A percentile compares a stretch with the other conserved stretches of the same genome.
phyloP scores from a whole-genome alignment of 2,329 filamentous ascomycete genomes.

The Fusarium staphyleae region DNA sequence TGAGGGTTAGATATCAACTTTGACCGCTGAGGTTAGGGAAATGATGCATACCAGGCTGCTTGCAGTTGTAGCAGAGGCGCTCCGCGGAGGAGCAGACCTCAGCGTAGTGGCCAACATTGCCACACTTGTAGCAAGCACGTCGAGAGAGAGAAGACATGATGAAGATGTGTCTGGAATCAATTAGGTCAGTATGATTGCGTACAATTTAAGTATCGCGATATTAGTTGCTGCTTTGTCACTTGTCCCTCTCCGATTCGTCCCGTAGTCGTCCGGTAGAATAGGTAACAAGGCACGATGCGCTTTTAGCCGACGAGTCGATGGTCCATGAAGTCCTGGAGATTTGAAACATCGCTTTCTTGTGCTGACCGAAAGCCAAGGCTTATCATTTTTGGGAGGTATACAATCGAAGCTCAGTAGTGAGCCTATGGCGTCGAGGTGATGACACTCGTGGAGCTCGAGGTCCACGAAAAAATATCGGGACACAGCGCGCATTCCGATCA shows the following conservation, averaged over 20 bases:
- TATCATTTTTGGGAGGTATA: background rate
- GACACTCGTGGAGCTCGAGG: background rate
- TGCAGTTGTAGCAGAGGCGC: constrained; percentile 99
- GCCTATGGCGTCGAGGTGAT: background rate
- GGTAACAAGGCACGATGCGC: background rate
- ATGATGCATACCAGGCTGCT: constrained; percentile 71
- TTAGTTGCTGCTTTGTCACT: constrained; percentile 4
- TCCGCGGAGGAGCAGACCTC: constrained; percentile 98
- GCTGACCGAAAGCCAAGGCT: background rate
- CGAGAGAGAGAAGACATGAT: constrained; percentile 82
- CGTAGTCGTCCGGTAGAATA: background rate
- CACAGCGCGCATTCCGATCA: background rate
- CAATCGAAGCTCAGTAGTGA: background rate
- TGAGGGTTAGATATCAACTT: constrained; percentile 10
- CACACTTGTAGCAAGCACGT: constrained; percentile 84
- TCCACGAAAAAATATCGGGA: background rate
- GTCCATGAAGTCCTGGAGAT: background rate
- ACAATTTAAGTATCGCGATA: background rate
- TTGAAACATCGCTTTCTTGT: background rate
- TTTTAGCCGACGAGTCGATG: background rate
- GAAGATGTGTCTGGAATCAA: constrained; percentile 32
- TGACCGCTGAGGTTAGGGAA: background rate
- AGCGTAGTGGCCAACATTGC: constrained; percentile 80
- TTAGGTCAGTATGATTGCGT: constrained; percentile 14
- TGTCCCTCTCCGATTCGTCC: background rate